These are phyloP conservation scores for Mantamonas sphyraenae DNA, from an alignment of 78 protist genomes.

Conservation along the genomic window DNA sequence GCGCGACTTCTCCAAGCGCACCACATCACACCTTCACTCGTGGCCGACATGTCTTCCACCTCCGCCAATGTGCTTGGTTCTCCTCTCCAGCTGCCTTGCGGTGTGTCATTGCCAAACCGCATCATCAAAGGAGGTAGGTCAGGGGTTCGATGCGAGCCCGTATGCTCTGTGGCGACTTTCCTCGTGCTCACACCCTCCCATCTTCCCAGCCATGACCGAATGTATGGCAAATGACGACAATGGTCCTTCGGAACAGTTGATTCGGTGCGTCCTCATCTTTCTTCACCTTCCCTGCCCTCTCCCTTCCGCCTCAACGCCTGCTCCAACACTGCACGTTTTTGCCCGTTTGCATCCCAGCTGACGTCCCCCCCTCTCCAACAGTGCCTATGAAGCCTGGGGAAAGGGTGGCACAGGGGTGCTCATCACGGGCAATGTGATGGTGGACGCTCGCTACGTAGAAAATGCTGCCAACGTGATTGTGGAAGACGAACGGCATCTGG, in stretches of 20 bases:
- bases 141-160: no score
- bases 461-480: neutral
- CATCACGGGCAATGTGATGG: constrained; percentile 7
- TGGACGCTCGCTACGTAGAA: neutral
- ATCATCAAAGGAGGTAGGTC: constrained; percentile 6
- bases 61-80: no score
- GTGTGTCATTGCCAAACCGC: neutral
- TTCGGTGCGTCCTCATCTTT: neutral
- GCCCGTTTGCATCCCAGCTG: neutral
- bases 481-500: neutral
- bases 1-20: no score
- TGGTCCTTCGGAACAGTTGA: neutral
- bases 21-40: neutral
- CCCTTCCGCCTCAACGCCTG: neutral
- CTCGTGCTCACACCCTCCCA: no score
- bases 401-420: constrained; percentile 12
- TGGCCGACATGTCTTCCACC: neutral
- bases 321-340: neutral
- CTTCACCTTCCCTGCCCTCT: neutral
- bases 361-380: no score
- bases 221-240: neutral
- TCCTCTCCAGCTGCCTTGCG: neutral
- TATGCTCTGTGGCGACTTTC: no score
- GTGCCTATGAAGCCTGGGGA: neutral
- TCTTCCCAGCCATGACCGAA: neutral